phyloP scores from a whole-genome alignment of 345 rosid genomes.

The Crucihimalaya himalaica region DNA sequence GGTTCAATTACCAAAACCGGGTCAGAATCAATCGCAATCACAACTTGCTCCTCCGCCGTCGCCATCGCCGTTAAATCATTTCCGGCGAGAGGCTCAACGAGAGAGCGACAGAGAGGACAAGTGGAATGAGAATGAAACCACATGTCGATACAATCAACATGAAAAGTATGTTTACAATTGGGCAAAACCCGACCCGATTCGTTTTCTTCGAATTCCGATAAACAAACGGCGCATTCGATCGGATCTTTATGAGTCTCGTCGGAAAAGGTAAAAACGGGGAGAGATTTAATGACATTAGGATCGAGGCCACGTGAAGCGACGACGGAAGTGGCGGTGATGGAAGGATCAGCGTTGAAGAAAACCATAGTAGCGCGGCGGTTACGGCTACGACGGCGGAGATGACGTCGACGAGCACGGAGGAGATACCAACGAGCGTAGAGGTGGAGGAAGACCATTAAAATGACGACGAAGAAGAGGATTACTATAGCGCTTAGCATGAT shows the following conservation, averaged over 20 bases:
- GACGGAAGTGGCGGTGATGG: conserved; percentile 14
- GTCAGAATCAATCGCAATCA: conserved; percentile 13
- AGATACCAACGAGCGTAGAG: conserved; percentile 94
- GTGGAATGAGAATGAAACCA: conserved; percentile 95
- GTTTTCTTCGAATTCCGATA: conserved; percentile 77
- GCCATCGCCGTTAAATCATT: not conserved
- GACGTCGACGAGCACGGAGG: conserved; percentile 62
- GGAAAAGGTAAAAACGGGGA: conserved; percentile 68
- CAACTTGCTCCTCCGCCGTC: conserved; percentile 24
- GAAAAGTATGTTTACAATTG: conserved; percentile 81
- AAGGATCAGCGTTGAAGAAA: conserved; percentile 50
- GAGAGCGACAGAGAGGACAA: conserved; percentile 86
- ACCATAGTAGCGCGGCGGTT: conserved; percentile 54
- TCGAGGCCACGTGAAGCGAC: conserved; percentile 57
- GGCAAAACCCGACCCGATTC: conserved; percentile 83
- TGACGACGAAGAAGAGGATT: conserved; percentile 68
- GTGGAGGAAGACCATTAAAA: conserved; percentile 67
- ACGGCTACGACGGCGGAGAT: conserved; percentile 45
- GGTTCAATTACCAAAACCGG: conserved; percentile 35
- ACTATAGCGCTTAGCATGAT: conserved; percentile 73
- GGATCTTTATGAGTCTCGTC: conserved; percentile 46
- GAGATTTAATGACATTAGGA: conserved; percentile 53
- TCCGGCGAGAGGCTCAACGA: conserved; percentile 51
- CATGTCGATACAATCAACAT: conserved; percentile 87
- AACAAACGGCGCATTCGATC: conserved; percentile 80